Conservation (phyloP, 2,329 filamentous ascomycete species). For the Chrysoporthe deuterocubensis region DNA sequence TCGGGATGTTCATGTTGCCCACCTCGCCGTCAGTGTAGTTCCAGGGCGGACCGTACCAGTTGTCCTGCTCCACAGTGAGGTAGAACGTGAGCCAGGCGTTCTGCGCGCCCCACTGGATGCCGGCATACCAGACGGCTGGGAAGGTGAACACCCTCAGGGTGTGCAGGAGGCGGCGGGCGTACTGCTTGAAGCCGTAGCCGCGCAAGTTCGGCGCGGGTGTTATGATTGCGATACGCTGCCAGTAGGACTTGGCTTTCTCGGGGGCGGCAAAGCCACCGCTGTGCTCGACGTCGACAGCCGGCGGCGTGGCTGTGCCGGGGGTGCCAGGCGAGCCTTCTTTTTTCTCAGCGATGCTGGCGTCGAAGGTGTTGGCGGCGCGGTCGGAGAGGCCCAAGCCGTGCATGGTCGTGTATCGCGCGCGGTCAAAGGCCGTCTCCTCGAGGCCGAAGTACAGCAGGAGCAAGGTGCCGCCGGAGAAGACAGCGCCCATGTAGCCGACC, state of each 20-base stretch:
- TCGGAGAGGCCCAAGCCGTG: conserved; percentile 31
- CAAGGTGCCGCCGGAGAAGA: conserved; percentile 35
- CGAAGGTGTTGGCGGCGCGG: conserved; percentile 29
- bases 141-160: conserved; percentile 49
- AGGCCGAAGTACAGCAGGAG: conserved; percentile 52
- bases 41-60: conserved; percentile 40
- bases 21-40: conserved; percentile 39
- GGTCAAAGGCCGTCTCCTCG: conserved; percentile 56
- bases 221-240: conserved; percentile 58
- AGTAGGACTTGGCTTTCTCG: conserved; percentile 51
- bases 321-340: background rate
- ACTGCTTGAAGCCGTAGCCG: conserved; percentile 58
- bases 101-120: conserved; percentile 47
- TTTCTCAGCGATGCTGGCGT: conserved; percentile 30
- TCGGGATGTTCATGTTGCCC: conserved; percentile 36
- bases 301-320: conserved; percentile 23
- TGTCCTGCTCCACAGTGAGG: conserved; percentile 57
- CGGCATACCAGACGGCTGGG: conserved; percentile 47
- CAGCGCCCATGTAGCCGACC: conserved; percentile 39
- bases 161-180: conserved; percentile 55
- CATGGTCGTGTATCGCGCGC: conserved; percentile 42
- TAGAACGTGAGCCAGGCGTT: conserved; percentile 63
- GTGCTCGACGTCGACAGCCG: conserved; percentile 26
- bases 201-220: conserved; percentile 58
- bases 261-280: conserved; percentile 31